Conservation (phyloP, 768 basidiomycete genomes). For the Cyclocybe cylindracea region DNA sequence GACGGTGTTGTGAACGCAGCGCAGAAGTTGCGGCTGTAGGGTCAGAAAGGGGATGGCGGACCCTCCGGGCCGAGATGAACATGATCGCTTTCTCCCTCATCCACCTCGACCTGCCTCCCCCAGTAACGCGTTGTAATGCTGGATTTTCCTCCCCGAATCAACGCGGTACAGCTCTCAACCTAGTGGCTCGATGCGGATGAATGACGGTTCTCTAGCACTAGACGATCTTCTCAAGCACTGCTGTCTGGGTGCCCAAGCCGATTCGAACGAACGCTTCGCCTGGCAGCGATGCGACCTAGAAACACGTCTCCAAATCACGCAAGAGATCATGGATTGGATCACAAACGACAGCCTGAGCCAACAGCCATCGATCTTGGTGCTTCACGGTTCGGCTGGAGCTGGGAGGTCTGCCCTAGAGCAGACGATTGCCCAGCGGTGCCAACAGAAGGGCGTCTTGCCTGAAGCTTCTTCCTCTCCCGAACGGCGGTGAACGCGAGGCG, state of each 20-base stretch:
- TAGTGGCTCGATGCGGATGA: no score
- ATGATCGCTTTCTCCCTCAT: no score
- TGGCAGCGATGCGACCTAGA: neutral
- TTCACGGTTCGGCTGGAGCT: conserved; percentile 16
- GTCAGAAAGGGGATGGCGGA: no score
- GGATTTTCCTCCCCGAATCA: no score
- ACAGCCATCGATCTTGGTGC: neutral
- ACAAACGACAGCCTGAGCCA: neutral
- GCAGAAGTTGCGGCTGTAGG: no score
- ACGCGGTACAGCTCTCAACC: no score
- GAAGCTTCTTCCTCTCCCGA: conserved; percentile 18
- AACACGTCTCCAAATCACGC: neutral
- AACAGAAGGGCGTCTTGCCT: neutral
- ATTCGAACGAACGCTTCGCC: neutral
- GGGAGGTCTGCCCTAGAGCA: conserved; percentile 19
- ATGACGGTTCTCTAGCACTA: no score
- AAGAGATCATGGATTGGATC: neutral
- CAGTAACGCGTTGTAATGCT: no score
- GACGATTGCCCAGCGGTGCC: conserved; percentile 14
- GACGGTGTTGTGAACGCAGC: no score
- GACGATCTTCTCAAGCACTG: no score
- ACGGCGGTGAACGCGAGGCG: neutral
- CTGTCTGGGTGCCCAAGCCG: neutral
- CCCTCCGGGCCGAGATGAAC: no score
- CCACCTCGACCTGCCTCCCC: no score